A percentile compares a stretch with the other conserved stretches of the same genome.
phyloP scores from a whole-genome alignment of 73 alveolate genomes.

The Blepharisma japonicum region DNA sequence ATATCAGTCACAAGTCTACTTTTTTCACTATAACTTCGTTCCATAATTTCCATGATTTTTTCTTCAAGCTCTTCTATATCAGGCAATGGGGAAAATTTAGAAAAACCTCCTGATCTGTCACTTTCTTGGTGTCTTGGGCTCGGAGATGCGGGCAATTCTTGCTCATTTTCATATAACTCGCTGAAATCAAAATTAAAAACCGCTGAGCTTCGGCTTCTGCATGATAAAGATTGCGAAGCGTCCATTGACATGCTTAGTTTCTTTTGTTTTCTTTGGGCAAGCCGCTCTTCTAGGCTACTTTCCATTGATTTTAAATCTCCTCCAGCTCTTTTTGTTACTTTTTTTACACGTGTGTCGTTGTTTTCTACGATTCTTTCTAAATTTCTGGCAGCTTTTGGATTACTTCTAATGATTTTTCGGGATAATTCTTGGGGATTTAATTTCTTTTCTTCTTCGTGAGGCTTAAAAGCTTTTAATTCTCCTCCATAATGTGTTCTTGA shows the following conservation, averaged over 20 bases:
- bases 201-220: neutral
- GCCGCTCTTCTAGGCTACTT: neutral
- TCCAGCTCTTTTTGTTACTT: neutral
- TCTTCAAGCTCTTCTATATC: neutral
- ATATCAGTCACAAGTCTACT: neutral
- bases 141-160: no score
- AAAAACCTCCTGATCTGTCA: neutral
- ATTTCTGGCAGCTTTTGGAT: neutral
- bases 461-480: no score
- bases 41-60: constrained; percentile 1
- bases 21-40: neutral
- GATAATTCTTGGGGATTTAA: neutral
- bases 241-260: neutral
- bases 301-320: neutral
- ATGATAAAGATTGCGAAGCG: neutral
- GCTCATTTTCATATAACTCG: neutral
- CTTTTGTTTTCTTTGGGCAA: neutral
- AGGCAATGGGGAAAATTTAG: neutral
- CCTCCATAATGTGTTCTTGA: no score
- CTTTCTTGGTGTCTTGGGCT: neutral
- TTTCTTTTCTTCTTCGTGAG: neutral
- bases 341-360: neutral
- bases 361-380: neutral
- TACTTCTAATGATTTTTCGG: neutral
- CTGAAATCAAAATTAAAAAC: neutral